Percentiles rank a stretch among this genome's conserved stretches.
Evolutionary conservation across 768 basidiomycete species (phyloP).

Genomic region (Leccinum variicolor): DNA sequence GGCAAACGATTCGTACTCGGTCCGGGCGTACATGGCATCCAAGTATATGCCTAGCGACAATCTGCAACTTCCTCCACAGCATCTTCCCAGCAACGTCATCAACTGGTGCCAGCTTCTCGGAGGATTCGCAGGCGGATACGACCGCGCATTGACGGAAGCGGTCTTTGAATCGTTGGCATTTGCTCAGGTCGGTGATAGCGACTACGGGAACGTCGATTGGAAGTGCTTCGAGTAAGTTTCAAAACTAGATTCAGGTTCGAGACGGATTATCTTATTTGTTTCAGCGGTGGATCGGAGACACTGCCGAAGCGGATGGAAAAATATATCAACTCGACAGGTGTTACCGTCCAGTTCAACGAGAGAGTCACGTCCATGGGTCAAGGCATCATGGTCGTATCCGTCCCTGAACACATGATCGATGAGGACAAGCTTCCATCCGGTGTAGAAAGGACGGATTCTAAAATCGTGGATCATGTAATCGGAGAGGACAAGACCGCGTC

Average conservation of each 20-base stretch:
- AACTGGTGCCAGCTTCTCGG: conserved; percentile 34
- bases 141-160: conserved; percentile 33
- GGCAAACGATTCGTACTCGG: conserved; percentile 29
- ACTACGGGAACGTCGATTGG: conserved; percentile 20
- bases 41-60: conserved; percentile 24
- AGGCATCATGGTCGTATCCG: conserved; percentile 1
- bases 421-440: neutral
- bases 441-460: neutral
- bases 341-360: conserved; percentile 11
- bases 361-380: conserved; percentile 20
- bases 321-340: conserved; percentile 5
- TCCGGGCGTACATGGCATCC: conserved; percentile 22
- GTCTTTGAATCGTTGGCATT: conserved; percentile 33
- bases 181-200: neutral
- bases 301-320: conserved; percentile 23
- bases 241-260: neutral
- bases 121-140: conserved; percentile 30
- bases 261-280: neutral
- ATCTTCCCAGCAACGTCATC: conserved; percentile 21
- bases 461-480: neutral
- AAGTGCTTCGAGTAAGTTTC: conserved; percentile 30
- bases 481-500: neutral
- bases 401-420: neutral
- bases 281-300: conserved; percentile 23
- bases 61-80: conserved; percentile 15